Evolutionary conservation across 2,329 filamentous ascomycete genomes (phyloP), one percentile per base, ranked within the genome.

Genomic region (Cyphellophora attinorum): DNA sequence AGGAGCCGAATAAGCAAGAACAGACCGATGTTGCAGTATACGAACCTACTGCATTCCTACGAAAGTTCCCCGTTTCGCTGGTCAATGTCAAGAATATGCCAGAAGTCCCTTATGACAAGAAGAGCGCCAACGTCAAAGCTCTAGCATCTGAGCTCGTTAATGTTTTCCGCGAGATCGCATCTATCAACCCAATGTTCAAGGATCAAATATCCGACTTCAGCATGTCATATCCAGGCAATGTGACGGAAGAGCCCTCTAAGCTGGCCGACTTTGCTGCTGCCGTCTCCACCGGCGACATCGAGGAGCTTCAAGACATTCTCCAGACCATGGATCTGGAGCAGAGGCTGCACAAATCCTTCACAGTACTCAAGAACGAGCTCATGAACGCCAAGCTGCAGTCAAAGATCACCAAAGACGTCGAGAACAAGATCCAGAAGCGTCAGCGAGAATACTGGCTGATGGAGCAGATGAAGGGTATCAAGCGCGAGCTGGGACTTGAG

Each of bases 381-480:
- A 94, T 96, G 82, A 98, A 96, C 49, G 91, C 91, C 1, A 85
- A 96, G 56, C 68, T 98, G 18, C 89, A 95, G 58, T 89, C 84
- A 38, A 98, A 96, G 68, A 96, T 98, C 39, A 85, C 83, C 39
- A 95, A 95, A 62, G 91, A 98, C 54, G 93, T 98, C 12, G 91
- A 96, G 58, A 85, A 76, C 53, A 95, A 94, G 62, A 96, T 98
- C 35, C 88, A 88, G 51, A 96, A 98, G 64, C 80, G 89, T 18
- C 91, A 98, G 58, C 79, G 91, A 34, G 91, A 98, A 56, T 98
- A 96, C 64, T 96, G 86, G 84, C 67, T 98, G 30, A 93, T 94
- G 85, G 91, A 98, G 61, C 93, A 98, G 59, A 94, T 98, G 88
- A 96, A 96, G 67, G 91, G 88, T 16, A 98, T 98, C 53, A 81